phyloP scores from a whole-genome alignment of 768 basidiomycete genomes.

The Pisolithus marmoratus region DNA sequence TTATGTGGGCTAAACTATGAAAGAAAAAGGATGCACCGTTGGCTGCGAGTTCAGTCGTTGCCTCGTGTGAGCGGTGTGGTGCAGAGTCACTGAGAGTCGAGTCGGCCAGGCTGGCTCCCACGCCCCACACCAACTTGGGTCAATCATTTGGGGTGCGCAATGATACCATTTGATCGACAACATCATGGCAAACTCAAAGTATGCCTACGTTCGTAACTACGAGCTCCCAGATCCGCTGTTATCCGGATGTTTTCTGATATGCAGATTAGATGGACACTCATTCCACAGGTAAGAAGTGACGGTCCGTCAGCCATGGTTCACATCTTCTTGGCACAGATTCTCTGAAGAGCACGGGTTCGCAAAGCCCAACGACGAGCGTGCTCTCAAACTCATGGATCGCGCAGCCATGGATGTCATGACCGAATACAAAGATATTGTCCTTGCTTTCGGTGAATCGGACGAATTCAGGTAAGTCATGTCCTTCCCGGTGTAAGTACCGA shows the following conservation, averaged over 20 bases:
- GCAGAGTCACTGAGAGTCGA: not conserved
- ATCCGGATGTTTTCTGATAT: slow-evolving; percentile 76
- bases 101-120: not conserved
- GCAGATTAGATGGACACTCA: slow-evolving; percentile 87
- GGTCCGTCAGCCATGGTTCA: not conserved
- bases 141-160: no score
- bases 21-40: not conserved
- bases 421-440: slow-evolving; percentile 74
- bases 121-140: not conserved
- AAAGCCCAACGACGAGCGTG: slow-evolving; percentile 90
- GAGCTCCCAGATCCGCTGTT: slow-evolving; percentile 86
- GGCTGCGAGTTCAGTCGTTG: not conserved
- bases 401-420: slow-evolving; percentile 81
- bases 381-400: slow-evolving; percentile 86
- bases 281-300: slow-evolving; percentile 72
- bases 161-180: not conserved
- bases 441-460: slow-evolving; percentile 95
- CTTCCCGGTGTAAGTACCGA: not conserved
- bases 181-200: slow-evolving; percentile 88
- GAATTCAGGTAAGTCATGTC: slow-evolving; percentile 75
- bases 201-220: slow-evolving; percentile 83
- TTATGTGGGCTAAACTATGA: not conserved
- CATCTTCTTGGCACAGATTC: slow-evolving; percentile 46
- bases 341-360: slow-evolving; percentile 75
- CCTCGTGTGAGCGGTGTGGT: slow-evolving; percentile 4